Evolutionary conservation across 345 rosid genomes (phyloP), one percentile per base, ranked within the genome.

Genomic region (Capsella bursapastoris): DNA sequence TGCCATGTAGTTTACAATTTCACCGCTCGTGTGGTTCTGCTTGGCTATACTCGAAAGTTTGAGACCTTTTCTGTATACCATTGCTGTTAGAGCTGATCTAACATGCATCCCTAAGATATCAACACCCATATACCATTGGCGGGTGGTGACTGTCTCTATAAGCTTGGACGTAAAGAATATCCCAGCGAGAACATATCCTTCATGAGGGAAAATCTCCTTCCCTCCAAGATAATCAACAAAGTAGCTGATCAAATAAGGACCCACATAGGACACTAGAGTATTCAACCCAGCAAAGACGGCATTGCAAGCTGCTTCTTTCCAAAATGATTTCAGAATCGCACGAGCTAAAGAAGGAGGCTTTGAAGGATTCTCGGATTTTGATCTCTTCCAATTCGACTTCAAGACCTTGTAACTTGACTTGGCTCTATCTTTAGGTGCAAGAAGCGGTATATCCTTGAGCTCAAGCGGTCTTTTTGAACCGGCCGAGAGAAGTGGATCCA

Each of bases 71-170:
- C 84, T 78, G 72, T 90, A 96, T 70, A 96, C 98, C 98, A 92
- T 89, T 25, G 98, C 97, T 0, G 99, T 96, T 67, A 96, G 70
- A 81, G 99, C 98, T 13, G 99, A 96, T 75, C 99, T 89, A 65
- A 96, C 97, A 74, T 96, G 98, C 99, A 96, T 96, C 8, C 99
- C 99, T 81, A 92, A 78, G 74, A 96, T 96, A 82, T 96, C 99
- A 57, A 96, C 99, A 53, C 99, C 99, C 11, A 96, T 92, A 83
- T 96, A 96, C 99, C 99, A 96, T 72, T 96, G 99, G 59, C 99
- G 84, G 65, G 97, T 92, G 13, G 98, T 87, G 64, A 96, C 55
- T n/a, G 99, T 92, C 87, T 96, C 99, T 52, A 82, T 76, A 56
- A 96, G 92, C 88, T 96, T 96, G 35, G 99, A 95, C 9, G 83